Base-by-base conservation (phyloP, 2,329 filamentous ascomycete species). In the Lasiodiplodia hormozganensis region DNA sequence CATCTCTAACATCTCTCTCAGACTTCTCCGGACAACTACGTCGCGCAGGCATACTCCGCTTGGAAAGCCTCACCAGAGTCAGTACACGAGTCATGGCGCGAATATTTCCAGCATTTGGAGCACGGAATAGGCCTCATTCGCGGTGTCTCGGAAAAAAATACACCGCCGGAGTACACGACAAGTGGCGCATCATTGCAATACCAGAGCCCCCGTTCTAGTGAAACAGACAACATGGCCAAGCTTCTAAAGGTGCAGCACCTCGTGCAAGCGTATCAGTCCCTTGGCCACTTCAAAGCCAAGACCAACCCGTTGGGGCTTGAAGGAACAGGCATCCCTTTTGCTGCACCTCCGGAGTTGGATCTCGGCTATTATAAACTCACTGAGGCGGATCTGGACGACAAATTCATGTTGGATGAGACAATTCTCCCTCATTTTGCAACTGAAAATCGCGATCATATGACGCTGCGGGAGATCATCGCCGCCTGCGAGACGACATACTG, bases 31-130 rank as follows among this genome's bases (percentile, higher is more conserved):
- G 7, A 34, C 82, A 97, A 97, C 85, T 99, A 99, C 84, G 93
- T 99, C 79, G 96, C 99, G 82, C 96, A 97, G 86, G 99, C 99
- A 96, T 99, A 99, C 83, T 86, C 97, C 85, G 90, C 94, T 80
- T 99, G 96, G 96, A 97, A 95, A 84, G 86, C 92, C 72, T 94
- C 98, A 76, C 94, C 96, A 64, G 88, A 89, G 76, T 97, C 92
- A 78, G 96, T 99, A 69, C 96, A 99, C 83, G 87, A 97, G 76
- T 99, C 96, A 80, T 99, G 96, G 96, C 95, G 97, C 84, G 90
- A 96, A 79, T 99, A 99, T 88, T 99, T 99, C 88, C 93, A 90
- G 85, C 99, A 99, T 85, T 97, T 99, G 92, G 96, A 99, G 85
- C 92, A 89, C 73, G 96, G 96, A 92, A 96, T 77, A 98, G 98